These are phyloP conservation scores for Blastobotrys niveus DNA, from an alignment of 1,139 yeast genomes.

Conservation along the genomic window DNA sequence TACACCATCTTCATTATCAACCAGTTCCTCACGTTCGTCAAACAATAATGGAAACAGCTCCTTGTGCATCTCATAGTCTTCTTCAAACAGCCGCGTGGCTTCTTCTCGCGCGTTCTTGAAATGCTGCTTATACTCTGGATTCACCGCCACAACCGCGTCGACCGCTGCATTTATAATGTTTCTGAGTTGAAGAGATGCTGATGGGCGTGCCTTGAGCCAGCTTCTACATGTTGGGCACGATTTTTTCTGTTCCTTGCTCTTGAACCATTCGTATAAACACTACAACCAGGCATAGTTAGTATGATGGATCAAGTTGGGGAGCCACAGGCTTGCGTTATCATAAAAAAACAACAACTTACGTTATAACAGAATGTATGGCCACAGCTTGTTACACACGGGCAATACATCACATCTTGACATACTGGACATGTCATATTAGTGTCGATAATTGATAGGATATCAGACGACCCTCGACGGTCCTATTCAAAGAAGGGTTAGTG, in stretches of 20 bases:
- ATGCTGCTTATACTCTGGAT: conserved; percentile 11
- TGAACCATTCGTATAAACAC: conserved; percentile 30
- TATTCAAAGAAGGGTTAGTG: too few relatives aligned
- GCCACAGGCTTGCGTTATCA: too few relatives aligned
- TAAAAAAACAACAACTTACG: too few relatives aligned
- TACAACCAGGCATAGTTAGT: conserved; percentile 11
- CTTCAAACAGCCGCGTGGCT: conserved; percentile 19
- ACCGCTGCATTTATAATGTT: conserved; percentile 18
- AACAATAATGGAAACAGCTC: conserved; percentile 23
- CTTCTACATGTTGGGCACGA: conserved; percentile 30
- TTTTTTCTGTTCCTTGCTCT: conserved; percentile 16
- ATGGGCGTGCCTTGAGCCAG: conserved; percentile 20
- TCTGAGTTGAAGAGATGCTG: conserved; percentile 19
- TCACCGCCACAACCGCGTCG: conserved; percentile 15
- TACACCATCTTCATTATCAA: conserved; percentile 28
- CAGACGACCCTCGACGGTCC: too few relatives aligned
- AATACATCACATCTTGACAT: conserved; percentile 33
- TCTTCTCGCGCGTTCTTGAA: conserved; percentile 14
- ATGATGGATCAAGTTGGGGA: too few relatives aligned
- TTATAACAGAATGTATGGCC: conserved; percentile 35
- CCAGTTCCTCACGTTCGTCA: conserved; percentile 15
- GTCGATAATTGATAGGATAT: too few relatives aligned
- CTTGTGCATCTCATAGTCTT: conserved; percentile 20
- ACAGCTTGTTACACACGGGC: conserved; percentile 33
- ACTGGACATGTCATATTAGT: conserved; percentile 30